Base-by-base conservation (phyloP, 2,329 filamentous ascomycete genomes). In the Chrysoporthe puriensis region DNA sequence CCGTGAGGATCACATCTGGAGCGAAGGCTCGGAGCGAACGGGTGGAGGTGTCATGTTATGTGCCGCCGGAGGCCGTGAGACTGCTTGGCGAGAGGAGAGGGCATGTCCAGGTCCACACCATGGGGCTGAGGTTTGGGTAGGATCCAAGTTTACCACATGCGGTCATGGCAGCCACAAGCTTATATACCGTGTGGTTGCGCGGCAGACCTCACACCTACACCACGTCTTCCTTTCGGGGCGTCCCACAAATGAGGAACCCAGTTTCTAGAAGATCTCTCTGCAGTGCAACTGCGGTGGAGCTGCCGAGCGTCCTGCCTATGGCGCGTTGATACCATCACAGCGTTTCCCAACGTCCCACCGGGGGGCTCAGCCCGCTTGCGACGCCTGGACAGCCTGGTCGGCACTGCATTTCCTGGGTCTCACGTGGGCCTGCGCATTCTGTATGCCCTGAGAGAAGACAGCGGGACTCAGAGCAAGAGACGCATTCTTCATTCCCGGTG, bases 91-190 rank as follows among this genome's bases (percentile, higher is more conserved):
- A 8, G 40, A n/a, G 18, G 34, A 32, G 34, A 34, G 32, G 32
- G 54, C 54, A 57, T 57, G 54, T 16, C 16, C 54, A 40, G 54
- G 34, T 21, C 8, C 16, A 40, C 32, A 34, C 54, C 34, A 40
- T 32, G 6, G 7, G 34, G 54, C 54, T 57, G 54, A 40, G 34
- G 13, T 5, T 16, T 57, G 54, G 34, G 54, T 36, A 57, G 54
- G 54, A 57, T 57, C 16, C 16, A 21, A 13, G 34, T 57, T 9
- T 36, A 57, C 34, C 18, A 40, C 54, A 57, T 57, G 54, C 54
- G 54, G 54, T 57, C 54, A 57, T 57, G 54, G 54, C 16, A 40
- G 32, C 54, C 54, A 57, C 32, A 57, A 40, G 34, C 32, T 40
- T 40, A 57, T 40, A 40, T 57, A 36, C 54, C 32, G 14, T 57